Evolutionary conservation across 177 flowering plant genomes (phyloP).

Genomic region (Tripterygium wilfordii): DNA sequence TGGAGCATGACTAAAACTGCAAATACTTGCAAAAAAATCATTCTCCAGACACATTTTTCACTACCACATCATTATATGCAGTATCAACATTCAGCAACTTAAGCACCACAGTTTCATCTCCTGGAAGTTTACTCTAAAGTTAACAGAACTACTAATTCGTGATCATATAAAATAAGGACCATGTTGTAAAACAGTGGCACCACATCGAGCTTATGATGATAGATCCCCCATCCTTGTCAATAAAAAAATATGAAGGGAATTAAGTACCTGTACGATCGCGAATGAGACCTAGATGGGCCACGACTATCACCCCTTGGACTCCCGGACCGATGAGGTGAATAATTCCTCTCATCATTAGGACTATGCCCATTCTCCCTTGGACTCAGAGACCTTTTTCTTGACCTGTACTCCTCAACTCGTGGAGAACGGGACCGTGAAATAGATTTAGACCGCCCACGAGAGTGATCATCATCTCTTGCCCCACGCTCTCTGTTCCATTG

Average conservation of each 20-base stretch:
- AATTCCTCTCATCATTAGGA: constrained; percentile 16
- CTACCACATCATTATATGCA: no score
- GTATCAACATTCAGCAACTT: no score
- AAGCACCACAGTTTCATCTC: no score
- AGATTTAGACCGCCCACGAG: constrained; percentile 19
- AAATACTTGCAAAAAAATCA: no score
- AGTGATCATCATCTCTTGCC: constrained; percentile 26
- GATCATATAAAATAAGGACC: no score
- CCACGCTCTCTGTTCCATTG: constrained; percentile 31
- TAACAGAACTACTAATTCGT: no score
- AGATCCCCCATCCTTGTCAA: neutral
- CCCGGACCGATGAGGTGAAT: constrained; percentile 22
- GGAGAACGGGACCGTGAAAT: constrained; percentile 41
- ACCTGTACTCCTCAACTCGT: constrained; percentile 23
- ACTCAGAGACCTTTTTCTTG: constrained; percentile 20
- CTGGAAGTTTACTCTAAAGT: no score
- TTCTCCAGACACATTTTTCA: no score
- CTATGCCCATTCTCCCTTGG: constrained; percentile 25
- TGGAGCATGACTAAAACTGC: no score
- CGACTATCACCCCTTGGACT: constrained; percentile 31
- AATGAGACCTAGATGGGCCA: constrained; percentile 39
- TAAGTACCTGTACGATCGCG: constrained; percentile 29
- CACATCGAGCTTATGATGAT: no score
- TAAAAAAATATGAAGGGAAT: neutral
- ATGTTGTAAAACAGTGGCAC: no score